Base-by-base conservation (phyloP, 371 early-diverging fungal species). In the Actinomortierella ambigua region DNA sequence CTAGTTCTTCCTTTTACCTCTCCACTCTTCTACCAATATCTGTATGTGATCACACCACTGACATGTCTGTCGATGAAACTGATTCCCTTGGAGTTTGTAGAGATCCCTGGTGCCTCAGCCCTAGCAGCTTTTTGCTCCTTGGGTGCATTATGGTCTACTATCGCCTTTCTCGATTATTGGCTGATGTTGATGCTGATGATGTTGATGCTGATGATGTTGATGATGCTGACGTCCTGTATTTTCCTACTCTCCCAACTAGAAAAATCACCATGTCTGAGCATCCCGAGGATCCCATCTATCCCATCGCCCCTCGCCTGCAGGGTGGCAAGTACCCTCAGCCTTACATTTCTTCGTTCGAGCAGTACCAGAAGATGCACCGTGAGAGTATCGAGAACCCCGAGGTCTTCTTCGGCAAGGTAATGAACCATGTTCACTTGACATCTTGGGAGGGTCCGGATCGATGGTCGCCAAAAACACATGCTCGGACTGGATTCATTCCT, bases 341-440 rank as follows among this genome's bases (percentile, higher is more conserved):
- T 43, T 88, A 89, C 76, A 77, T 95, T 55, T 69, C 77, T 42
- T 89, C 91, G 28, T 64, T 93, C 69, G 92, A 90, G 41, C 80
- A 91, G 73, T 97, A 97, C 80, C 66, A 84, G 57, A 57, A 82
- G 34, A 79, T 94, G 84, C 89, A 93, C 81, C 82, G 86, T 43
- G 84, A 93, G 75, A 90, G 90, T 68, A 81, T 97, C 55, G 81
- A 86, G 34, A 63, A 95, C 40, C 95, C 96, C 17, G 82, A 85
- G n/a, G 73, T 68, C 34, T 97, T 97, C 81, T 97, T 90, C 82
- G 88, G 90, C 69, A 86, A 92, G 82, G 91, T 92, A 82, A 65
- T n/a, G n/a, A n/a, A n/a, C 44, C 44, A 5, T 13, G 44, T 15
- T n/a, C 13, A 44, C 2, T 44, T 13, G 15, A n/a, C 13, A 9